Conservation (phyloP, 2,329 filamentous ascomycete genomes). For the Pseudocercospora pini-densiflorae region DNA sequence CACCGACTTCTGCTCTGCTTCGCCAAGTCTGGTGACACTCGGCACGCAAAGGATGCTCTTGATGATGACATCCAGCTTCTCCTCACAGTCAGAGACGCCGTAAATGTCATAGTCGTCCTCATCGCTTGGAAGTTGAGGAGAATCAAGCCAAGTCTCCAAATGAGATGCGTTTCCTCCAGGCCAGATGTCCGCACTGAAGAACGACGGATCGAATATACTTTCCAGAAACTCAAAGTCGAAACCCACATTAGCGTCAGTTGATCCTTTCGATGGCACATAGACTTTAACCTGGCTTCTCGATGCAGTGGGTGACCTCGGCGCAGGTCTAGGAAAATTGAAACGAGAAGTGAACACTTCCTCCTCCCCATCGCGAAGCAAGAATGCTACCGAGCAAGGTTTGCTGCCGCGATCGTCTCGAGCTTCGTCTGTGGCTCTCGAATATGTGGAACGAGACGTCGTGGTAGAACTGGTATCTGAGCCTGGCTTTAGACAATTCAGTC, state of each 20-base stretch:
- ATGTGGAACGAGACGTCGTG: neutral
- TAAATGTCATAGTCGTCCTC: conserved; percentile 2
- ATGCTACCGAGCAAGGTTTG: conserved; percentile 3
- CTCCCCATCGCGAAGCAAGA: conserved; percentile 14
- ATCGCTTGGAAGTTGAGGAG: neutral
- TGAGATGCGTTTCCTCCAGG: neutral
- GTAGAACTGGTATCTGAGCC: neutral
- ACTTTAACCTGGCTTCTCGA: neutral
- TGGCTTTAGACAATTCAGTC: neutral
- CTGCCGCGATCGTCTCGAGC: conserved; percentile 3
- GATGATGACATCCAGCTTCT: neutral
- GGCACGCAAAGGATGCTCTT: neutral
- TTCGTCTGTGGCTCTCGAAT: conserved; percentile 1
- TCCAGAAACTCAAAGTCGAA: conserved; percentile 16
- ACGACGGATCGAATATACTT: conserved; percentile 11
- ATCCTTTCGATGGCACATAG: neutral
- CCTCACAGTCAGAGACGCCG: conserved; percentile 4
- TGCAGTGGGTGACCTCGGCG: neutral
- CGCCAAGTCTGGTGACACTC: neutral
- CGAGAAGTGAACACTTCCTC: conserved; percentile 17
- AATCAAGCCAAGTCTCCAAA: neutral
- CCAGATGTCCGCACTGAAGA: conserved; percentile 12
- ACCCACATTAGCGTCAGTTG: neutral
- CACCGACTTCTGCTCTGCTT: neutral
- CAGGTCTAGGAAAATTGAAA: conserved; percentile 18